phyloP scores from a whole-genome alignment of 2,329 filamentous ascomycete species.

The Xylaria sp. region DNA sequence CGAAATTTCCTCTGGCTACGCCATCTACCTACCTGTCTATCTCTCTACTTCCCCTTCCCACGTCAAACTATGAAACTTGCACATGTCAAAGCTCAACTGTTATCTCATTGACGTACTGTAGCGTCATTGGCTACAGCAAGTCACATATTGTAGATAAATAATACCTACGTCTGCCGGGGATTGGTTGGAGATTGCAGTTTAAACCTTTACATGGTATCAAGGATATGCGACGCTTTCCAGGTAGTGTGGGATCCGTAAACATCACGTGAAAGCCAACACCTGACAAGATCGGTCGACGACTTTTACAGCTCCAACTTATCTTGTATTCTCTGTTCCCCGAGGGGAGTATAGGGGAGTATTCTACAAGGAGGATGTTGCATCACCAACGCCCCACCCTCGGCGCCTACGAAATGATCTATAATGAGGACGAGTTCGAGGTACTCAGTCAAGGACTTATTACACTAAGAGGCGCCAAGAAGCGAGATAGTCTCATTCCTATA shows the following conservation, averaged over 20 bases:
- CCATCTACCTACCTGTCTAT: too few species aligned
- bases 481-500: neutral
- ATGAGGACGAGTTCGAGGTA: too few species aligned
- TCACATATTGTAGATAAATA: neutral
- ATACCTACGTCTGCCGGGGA: neutral
- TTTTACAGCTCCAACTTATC: too few species aligned
- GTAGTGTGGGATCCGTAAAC: neutral
- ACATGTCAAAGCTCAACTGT: neutral
- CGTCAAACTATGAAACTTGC: neutral
- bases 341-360: too few species aligned
- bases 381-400: too few species aligned
- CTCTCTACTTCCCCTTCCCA: neutral
- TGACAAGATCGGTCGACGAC: neutral
- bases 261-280: conserved; percentile 9
- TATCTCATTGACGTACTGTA: too few species aligned
- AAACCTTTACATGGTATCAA: neutral
- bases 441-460: too few species aligned
- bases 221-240: neutral
- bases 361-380: too few species aligned
- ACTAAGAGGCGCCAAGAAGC: too few species aligned
- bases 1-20: conserved; percentile 4
- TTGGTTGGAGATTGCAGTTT: neutral
- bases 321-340: too few species aligned
- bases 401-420: too few species aligned
- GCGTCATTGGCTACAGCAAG: too few species aligned